Base-by-base conservation (phyloP, 495 filamentous ascomycete species). In the Pseudevernia furfuracea region DNA sequence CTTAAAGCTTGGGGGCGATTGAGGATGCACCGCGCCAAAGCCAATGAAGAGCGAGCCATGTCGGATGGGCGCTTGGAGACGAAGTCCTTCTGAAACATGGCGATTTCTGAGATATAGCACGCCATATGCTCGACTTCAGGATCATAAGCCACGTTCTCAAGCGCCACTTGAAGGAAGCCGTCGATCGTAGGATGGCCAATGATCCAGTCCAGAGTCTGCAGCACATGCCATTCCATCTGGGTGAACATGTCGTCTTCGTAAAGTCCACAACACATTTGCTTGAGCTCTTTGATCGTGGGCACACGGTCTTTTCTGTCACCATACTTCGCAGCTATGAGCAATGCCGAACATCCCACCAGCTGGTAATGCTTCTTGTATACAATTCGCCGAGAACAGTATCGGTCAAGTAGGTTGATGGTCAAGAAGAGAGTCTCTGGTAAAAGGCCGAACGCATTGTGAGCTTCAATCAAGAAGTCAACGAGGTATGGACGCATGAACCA, bases 191-290 rank as follows among this genome's bases (percentile, higher is more conserved):
- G 92, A 79, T 96, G 92, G 48, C 94, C 94, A 68, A 99, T 87
- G 68, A 87, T 85, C 95, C 95, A 99, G 66, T 90, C 88, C 65
- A 99, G 82, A n/a, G 94, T 97, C 76, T 96, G 92, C 69, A 99
- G 81, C 14, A 99, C 94, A 75, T 99, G 94, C 93, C 96, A 97
- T 75, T 99, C 94, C 95, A 99, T 97, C 76, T 99, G 94, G 21
- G 90, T 92, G 77, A 99, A 99, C 94, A 99, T 97, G 73, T 96
- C 94, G 19, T 96, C 92, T 73, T 99, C 94, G 74, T 99, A 99
- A 32, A 97, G 84, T 23, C 88, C 90, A 80, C 95, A 97, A 80
- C 94, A 99, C 95, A 99, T 97, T 59, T 91, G 92, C 81, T 95
- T 96, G 64, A 99, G 79, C 70, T 99, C 94, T 71, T 89, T 85